Base-by-base conservation (phyloP, 2,329 filamentous ascomycete genomes). In the Phaeosphaeriaceae sp. region DNA sequence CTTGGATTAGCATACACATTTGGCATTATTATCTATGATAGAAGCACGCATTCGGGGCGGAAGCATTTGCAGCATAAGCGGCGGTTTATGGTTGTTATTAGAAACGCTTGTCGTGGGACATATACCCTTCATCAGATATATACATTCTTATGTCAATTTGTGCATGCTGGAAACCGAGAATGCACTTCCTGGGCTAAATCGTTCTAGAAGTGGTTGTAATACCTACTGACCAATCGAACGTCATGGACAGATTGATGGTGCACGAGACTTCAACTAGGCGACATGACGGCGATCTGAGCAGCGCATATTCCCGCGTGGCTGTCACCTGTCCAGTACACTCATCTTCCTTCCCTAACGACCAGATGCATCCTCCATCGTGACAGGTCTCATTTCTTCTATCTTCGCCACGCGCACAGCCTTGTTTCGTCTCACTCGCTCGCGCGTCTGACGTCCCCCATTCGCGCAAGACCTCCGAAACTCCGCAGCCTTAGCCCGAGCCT, bases 1-100 rank as follows among this genome's bases (percentile, higher is more conserved):
- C 71, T 53, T 81, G 55, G 80, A 82, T 54, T 79, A 73, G 60
- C 31, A 54, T 51, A 22, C 24, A 44, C 11, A 21, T 44, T 53
- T 42, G 1, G 33, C n/a, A 42, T 36, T 48, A 19, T n/a, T 36
- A 51, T 42, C 11, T 41, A 49, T 22, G 13, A 3, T 48, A 17
- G 31, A 45, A 54, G 50, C 54, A 50, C 51, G 47, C 50, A 56
- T 44, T 33, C 41, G 45, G 60, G 33, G 36, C 48, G 20, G 31
- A 48, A 19, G 61, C 51, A 53, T 57, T 57, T 40, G 51, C 40
- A 58, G 65, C 67, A 69, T 69, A 53, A 55, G 50, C n/a, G 61
- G 63, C 57, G 63, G 63, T 60, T 47, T 33, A 27, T 9, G 27
- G 24, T 33, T 33, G 10, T 41, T 22, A n/a, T 5, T 47, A 47